Percentiles rank a stretch among this genome's conserved stretches.
Conservation (phyloP, 306 rosid species). For the Hylodesmum podocarpum region DNA sequence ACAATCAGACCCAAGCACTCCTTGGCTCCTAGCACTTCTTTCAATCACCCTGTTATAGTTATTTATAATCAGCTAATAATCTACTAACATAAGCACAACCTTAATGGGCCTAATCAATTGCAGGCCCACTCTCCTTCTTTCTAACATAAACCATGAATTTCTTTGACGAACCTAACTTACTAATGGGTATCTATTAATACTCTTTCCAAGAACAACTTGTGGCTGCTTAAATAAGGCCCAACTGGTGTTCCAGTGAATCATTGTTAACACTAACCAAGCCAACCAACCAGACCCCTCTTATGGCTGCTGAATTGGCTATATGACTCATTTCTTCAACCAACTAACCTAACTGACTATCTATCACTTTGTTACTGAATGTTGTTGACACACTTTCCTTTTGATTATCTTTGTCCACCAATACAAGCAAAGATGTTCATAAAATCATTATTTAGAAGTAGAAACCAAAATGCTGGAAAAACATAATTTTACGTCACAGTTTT, state of each 20-base stretch:
- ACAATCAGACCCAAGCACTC: too few species aligned
- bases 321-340: background rate
- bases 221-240: background rate
- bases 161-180: background rate
- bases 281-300: background rate
- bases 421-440: background rate
- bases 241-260: background rate
- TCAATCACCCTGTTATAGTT: background rate
- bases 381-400: background rate
- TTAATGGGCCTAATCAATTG: background rate
- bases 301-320: too few species aligned
- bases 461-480: slow-evolving; percentile 11
- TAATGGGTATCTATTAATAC: background rate
- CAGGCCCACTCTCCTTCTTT: background rate
- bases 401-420: slow-evolving; percentile 1
- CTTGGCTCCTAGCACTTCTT: background rate
- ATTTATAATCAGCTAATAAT: background rate
- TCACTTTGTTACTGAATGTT: background rate
- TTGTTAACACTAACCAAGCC: background rate
- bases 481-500: slow-evolving; percentile 4
- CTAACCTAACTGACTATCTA: background rate
- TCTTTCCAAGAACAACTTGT: background rate
- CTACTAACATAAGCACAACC: background rate
- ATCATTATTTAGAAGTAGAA: background rate
- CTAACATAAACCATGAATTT: background rate